Conservation (phyloP, 73 alveolate species). For the Paramecium primaurelia region DNA sequence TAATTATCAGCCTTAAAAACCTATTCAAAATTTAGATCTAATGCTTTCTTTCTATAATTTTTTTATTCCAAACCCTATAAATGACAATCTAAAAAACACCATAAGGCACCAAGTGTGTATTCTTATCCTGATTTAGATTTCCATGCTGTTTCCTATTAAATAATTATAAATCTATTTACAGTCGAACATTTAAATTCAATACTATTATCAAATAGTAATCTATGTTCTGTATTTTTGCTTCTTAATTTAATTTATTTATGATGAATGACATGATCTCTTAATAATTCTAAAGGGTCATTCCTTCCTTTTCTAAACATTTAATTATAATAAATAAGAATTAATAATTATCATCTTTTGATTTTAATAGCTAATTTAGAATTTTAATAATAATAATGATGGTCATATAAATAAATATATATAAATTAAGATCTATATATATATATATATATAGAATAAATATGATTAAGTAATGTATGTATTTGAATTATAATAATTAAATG, state of each 20-base stretch:
- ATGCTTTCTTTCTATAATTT: not conserved
- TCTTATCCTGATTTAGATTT: not conserved
- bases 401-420: too few species aligned
- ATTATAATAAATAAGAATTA: not conserved
- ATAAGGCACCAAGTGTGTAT: not conserved
- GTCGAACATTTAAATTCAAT: not conserved
- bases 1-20: not conserved
- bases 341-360: not conserved
- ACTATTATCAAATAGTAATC: not conserved
- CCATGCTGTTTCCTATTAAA: conserved; percentile 39
- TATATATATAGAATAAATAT: too few species aligned
- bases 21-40: not conserved
- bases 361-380: not conserved
- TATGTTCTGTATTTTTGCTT: not conserved
- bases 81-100: conserved; percentile 4
- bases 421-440: too few species aligned
- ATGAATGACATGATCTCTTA: not conserved
- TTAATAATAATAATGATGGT: too few species aligned
- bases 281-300: conserved; percentile 42
- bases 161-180: not conserved
- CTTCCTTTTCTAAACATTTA: conserved; percentile 29
- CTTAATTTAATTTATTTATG: not conserved
- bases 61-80: not conserved
- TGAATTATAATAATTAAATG: not conserved
- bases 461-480: not conserved